Base-by-base conservation (phyloP, 1,139 yeast genomes). In the Candida frijolesensis region DNA sequence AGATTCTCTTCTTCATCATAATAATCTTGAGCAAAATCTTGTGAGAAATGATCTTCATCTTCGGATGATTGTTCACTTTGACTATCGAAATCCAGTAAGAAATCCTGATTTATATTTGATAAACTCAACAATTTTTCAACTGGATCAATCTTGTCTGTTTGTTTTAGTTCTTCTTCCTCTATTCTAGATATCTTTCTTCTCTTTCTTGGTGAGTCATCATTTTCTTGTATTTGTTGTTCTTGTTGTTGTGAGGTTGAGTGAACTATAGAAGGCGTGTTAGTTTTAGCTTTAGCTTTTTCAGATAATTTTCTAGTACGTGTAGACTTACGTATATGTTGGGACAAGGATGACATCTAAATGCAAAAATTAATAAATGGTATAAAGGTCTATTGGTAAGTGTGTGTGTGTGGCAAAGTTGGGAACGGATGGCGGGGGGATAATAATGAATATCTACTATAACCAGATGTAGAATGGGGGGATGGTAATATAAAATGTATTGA, bases 81-180 rank as follows among this genome's bases (percentile, higher is more conserved):
- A 14, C 27, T 39, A 27, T 52, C 53, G 29, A 54, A 55, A 46
- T 54, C 59, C 39, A 51, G 45, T 19, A 56, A 50, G 42, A 56
- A 55, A 45, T 56, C 58, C 40, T 51, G 44, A 55, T 71, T 64
- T 34, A 64, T 58, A 50, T 62, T 68, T 29, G 77, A 70, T 51
- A 74, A 67, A 52, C 76, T 71, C 49, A 76, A 63, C 42, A 76
- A 64, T 55, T 69, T 75, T 58, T 75, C 79, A 48, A 76, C 78
- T 4, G 80, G 80, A 54, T 76, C 80, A 40, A 75, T 70, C 51
- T 61, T 69, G 54, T 73, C 78, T 29, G 65, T 60, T 38, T 59
- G 60, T 32, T 59, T 56, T 22, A 46, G 37, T 34, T 49, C 48
- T 46, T 47, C 52, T 50, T 50, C 53, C 42, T 55, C 55, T 51